A percentile compares a stretch with the other conserved stretches of the same genome.
phyloP scores from a whole-genome alignment of 2,329 filamentous ascomycete genomes.

The Trichoderma guizhouense region DNA sequence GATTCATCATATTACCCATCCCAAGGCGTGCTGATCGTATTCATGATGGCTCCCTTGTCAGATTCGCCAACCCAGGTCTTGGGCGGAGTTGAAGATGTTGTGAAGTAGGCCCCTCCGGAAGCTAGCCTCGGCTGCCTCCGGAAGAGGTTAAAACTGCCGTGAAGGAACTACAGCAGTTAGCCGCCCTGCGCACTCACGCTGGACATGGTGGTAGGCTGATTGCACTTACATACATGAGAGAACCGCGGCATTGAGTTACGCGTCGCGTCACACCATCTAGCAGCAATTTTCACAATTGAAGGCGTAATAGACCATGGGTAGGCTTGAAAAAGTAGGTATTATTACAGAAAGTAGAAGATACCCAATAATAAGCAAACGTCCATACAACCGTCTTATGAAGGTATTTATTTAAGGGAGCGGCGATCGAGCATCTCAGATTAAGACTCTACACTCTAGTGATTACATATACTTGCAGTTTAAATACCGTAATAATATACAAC shows the following conservation, averaged over 20 bases:
- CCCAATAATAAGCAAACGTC: neutral
- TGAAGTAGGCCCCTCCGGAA: neutral
- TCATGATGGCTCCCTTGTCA: neutral
- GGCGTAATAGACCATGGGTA: neutral
- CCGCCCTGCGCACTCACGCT: neutral
- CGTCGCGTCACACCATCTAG: neutral
- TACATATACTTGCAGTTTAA: neutral
- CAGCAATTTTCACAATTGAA: neutral
- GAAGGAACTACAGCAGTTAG: accelerated
- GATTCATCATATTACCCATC: neutral
- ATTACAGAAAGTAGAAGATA: accelerated
- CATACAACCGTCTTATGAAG: accelerated
- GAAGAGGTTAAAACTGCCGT: neutral
- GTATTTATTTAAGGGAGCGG: neutral
- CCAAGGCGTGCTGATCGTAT: neutral
- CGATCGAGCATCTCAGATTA: accelerated
- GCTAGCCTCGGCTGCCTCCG: neutral
- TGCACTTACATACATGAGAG: neutral
- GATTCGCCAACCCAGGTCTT: neutral
- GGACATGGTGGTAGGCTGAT: neutral
- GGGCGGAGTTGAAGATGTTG: neutral
- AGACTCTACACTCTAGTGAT: neutral
- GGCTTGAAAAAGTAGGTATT: neutral
- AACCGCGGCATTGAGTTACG: neutral
- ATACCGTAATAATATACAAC: neutral